These are phyloP conservation scores for Podospora pseudocomata DNA, from an alignment of 495 filamentous ascomycete genomes.

Conservation along the genomic window DNA sequence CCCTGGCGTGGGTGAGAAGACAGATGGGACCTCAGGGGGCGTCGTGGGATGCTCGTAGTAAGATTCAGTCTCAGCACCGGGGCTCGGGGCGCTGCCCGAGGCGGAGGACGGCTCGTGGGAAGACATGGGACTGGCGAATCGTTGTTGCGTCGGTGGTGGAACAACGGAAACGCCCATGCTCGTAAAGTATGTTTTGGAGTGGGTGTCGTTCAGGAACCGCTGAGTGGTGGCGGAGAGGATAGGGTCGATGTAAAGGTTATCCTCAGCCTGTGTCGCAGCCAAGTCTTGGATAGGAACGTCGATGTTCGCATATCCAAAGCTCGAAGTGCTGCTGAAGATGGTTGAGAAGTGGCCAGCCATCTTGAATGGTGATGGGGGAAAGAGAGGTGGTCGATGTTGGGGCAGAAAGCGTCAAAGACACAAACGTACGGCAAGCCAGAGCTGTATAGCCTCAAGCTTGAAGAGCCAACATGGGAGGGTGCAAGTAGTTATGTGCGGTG, in stretches of 20 bases:
- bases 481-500: not conserved
- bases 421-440: conserved; percentile 1
- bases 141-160: conserved; percentile 24
- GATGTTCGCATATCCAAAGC: not conserved
- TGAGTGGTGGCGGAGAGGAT: conserved; percentile 23
- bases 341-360: not conserved
- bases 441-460: conserved; percentile 5
- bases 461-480: not conserved
- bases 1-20: conserved; percentile 16
- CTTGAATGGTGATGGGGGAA: not conserved
- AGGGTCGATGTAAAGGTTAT: conserved; percentile 23
- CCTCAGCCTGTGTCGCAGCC: conserved; percentile 6
- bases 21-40: conserved; percentile 33
- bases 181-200: conserved; percentile 25
- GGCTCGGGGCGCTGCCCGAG: conserved; percentile 36
- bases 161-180: conserved; percentile 20
- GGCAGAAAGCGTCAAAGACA: not conserved
- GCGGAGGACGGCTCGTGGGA: conserved; percentile 35
- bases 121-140: conserved; percentile 35
- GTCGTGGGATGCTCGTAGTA: conserved; percentile 36
- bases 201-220: conserved; percentile 31
- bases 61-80: conserved; percentile 36
- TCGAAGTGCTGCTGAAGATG: conserved; percentile 11
- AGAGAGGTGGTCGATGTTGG: not conserved
- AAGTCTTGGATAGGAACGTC: conserved; percentile 13